A percentile compares a stretch with the other conserved stretches of the same genome.
Evolutionary conservation across 83 land plant genomes (phyloP).

Genomic region (Thuja plicata): DNA sequence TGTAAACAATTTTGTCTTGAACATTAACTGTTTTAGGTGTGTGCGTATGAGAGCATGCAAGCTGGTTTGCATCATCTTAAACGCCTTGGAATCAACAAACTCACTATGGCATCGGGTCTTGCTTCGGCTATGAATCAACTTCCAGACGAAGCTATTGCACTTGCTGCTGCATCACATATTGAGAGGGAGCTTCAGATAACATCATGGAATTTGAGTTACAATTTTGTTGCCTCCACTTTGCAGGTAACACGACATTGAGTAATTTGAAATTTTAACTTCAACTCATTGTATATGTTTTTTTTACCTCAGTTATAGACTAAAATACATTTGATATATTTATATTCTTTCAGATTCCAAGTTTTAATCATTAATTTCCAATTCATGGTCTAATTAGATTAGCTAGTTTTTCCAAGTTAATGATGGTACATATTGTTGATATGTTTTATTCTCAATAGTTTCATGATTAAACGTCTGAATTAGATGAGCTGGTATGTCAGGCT

Average conservation of each 20-base stretch:
- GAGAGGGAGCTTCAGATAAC: slow-evolving; percentile 97
- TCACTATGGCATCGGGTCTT: slow-evolving; percentile 74
- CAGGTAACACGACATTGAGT: slow-evolving; percentile 50
- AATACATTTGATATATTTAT: neutral
- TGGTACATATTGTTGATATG: neutral
- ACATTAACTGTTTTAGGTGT: slow-evolving; percentile 53
- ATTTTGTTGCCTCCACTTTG: slow-evolving; percentile 88
- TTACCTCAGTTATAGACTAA: neutral
- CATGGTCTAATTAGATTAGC: neutral
- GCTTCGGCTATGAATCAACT: slow-evolving; percentile 94
- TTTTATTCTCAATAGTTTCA: neutral
- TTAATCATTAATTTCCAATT: neutral
- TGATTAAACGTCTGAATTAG: neutral
- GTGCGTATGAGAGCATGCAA: slow-evolving; percentile 98
- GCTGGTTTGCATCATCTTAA: slow-evolving; percentile 91
- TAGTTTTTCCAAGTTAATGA: neutral
- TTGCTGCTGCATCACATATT: slow-evolving; percentile 98
- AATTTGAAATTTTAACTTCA: neutral
- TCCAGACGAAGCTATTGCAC: slow-evolving; percentile 91
- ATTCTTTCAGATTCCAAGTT: neutral
- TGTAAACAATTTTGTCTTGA: neutral
- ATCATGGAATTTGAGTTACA: slow-evolving; percentile 94
- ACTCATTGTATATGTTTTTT: neutral
- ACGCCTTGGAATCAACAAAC: slow-evolving; percentile 78
- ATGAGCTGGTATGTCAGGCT: neutral